A percentile compares a stretch with the other conserved stretches of the same genome.
phyloP scores from a whole-genome alignment of 192 early-diverging fungal species.

The Coemansia sp. region DNA sequence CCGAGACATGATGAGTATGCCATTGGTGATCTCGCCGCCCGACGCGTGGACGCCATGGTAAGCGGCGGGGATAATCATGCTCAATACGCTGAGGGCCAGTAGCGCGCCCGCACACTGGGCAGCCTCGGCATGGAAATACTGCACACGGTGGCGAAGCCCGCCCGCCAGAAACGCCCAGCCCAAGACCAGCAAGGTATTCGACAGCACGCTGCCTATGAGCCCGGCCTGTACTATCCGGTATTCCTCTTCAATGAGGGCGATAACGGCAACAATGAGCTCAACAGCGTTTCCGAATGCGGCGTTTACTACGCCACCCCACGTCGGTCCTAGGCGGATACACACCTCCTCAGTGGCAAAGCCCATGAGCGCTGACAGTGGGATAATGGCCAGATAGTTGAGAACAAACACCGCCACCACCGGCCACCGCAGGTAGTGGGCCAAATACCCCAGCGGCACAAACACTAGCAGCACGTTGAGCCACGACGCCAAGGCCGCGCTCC shows the following conservation, averaged over 20 bases:
- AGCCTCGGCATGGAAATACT: slow-evolving; percentile 67
- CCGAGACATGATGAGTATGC: slow-evolving; percentile 61
- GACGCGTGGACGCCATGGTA: slow-evolving; percentile 57
- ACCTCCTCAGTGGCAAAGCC: slow-evolving; percentile 88
- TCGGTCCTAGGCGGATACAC: slow-evolving; percentile 63
- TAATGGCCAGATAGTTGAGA: slow-evolving; percentile 84
- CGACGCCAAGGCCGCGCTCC: slow-evolving; percentile 43
- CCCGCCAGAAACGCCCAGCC: slow-evolving; percentile 87
- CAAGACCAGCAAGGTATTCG: slow-evolving; percentile 85
- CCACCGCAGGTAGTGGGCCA: slow-evolving; percentile 65
- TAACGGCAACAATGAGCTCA: slow-evolving; percentile 55
- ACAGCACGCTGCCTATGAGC: slow-evolving; percentile 86
- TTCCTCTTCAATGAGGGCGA: slow-evolving; percentile 62
- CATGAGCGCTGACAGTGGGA: slow-evolving; percentile 86
- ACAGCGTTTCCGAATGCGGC: slow-evolving; percentile 74
- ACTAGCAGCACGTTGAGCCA: slow-evolving; percentile 71
- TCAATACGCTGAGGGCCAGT: slow-evolving; percentile 62
- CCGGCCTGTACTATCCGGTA: slow-evolving; percentile 71
- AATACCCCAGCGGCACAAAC: slow-evolving; percentile 78
- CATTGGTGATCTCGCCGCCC: slow-evolving; percentile 47
- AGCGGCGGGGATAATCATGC: slow-evolving; percentile 70
- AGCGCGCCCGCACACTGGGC: slow-evolving; percentile 70
- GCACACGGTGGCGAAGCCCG: slow-evolving; percentile 64
- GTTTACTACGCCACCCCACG: slow-evolving; percentile 65
- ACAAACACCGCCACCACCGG: slow-evolving; percentile 65